Percentiles rank a stretch among this genome's conserved stretches.
These are phyloP conservation scores for Rhynchosporium agropyri DNA, from an alignment of 2,329 filamentous ascomycete species.

Conservation along the genomic window DNA sequence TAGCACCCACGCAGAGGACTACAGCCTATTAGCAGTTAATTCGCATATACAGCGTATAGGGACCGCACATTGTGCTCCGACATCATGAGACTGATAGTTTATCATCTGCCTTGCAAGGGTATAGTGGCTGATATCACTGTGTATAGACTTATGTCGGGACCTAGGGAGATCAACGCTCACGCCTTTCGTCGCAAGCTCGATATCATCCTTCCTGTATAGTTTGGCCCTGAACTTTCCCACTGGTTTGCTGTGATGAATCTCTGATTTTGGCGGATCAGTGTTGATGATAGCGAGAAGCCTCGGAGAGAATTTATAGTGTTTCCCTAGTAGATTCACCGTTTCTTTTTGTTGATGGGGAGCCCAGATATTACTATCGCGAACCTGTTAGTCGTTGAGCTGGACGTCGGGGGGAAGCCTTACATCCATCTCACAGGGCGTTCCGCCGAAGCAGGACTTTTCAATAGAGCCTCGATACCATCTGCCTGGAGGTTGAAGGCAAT, in stretches of 20 bases:
- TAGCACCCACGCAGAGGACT: slow-evolving; percentile 74
- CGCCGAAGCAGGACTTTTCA: slow-evolving; percentile 38
- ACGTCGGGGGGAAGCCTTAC: slow-evolving; percentile 44
- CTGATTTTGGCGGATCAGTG: slow-evolving; percentile 51
- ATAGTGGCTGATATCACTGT: slow-evolving; percentile 42
- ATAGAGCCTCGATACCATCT: slow-evolving; percentile 47
- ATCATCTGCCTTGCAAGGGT: slow-evolving; percentile 69
- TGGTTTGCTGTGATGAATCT: slow-evolving; percentile 23
- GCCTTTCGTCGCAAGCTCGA: slow-evolving; percentile 31
- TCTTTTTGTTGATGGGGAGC: slow-evolving; percentile 62
- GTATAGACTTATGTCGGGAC: not conserved
- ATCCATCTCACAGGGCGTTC: slow-evolving; percentile 69
- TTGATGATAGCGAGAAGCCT: slow-evolving; percentile 66
- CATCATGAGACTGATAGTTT: slow-evolving; percentile 74
- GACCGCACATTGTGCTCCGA: slow-evolving; percentile 62
- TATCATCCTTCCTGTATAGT: slow-evolving; percentile 32
- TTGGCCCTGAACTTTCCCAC: slow-evolving; percentile 21
- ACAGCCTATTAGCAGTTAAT: slow-evolving; percentile 21
- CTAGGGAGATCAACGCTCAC: slow-evolving; percentile 18
- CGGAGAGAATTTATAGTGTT: slow-evolving; percentile 68
- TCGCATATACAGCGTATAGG: not conserved
- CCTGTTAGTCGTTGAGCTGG: slow-evolving; percentile 18
- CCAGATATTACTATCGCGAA: slow-evolving; percentile 64
- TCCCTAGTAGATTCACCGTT: slow-evolving; percentile 57
- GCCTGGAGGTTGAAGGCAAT: slow-evolving; percentile 57